Percentiles rank a stretch among this genome's conserved stretches.
Conservation (phyloP, 371 early-diverging fungal genomes). For the Nematocida sp. region DNA sequence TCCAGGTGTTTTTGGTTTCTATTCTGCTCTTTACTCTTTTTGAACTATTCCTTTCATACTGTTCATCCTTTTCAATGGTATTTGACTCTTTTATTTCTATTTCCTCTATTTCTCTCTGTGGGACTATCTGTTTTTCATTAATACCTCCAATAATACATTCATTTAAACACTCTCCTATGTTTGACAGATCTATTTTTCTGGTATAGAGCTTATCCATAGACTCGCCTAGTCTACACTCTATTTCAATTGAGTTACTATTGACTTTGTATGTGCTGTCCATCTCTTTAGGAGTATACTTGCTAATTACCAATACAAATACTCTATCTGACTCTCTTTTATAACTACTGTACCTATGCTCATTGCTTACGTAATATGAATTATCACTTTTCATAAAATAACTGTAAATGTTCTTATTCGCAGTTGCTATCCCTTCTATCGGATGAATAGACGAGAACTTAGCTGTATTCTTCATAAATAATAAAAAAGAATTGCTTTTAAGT, state of each 20-base stretch:
- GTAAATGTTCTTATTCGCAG: constrained; percentile 63
- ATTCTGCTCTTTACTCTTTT: constrained; percentile 3
- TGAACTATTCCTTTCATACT: too few species aligned
- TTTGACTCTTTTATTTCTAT: constrained; percentile 8
- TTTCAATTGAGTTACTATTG: constrained; percentile 20
- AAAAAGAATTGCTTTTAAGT: too few species aligned
- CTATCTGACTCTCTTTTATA: constrained; percentile 50
- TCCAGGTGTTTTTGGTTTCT: constrained; percentile 24
- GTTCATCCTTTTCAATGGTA: too few species aligned
- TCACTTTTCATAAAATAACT: constrained; percentile 64
- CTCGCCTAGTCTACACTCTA: constrained; percentile 29
- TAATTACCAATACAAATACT: constrained; percentile 35
- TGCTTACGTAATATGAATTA: constrained; percentile 53
- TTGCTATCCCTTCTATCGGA: constrained; percentile 45
- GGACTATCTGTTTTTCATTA: too few species aligned
- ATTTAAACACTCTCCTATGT: too few species aligned
- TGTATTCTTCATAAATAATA: constrained; percentile 34
- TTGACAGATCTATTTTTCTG: constrained; percentile 28
- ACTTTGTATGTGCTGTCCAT: constrained; percentile 43
- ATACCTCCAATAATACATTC: too few species aligned
- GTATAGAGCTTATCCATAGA: not conserved
- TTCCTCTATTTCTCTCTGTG: constrained; percentile 12
- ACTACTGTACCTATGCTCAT: constrained; percentile 44
- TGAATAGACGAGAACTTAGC: constrained; percentile 27
- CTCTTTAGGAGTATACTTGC: constrained; percentile 21